These are phyloP conservation scores for Mrakia frigida DNA, from an alignment of 768 basidiomycete species.

Conservation along the genomic window DNA sequence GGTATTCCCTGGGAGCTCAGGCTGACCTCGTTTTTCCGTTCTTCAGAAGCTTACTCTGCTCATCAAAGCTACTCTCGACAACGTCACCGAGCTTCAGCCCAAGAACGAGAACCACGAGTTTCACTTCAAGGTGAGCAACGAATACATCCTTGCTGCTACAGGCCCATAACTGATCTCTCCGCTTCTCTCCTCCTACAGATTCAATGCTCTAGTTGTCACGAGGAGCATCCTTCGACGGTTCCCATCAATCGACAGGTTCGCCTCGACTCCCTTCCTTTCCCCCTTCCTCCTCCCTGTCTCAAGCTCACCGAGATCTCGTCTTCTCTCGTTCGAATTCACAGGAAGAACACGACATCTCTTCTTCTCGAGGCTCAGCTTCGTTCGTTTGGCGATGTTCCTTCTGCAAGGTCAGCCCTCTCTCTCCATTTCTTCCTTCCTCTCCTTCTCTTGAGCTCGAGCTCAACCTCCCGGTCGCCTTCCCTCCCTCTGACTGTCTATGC, in stretches of 20 bases:
- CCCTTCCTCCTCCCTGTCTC: not conserved
- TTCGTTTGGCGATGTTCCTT: slow-evolving; percentile 33
- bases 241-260: slow-evolving; percentile 30
- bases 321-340: not conserved
- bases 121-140: slow-evolving; percentile 14
- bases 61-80: slow-evolving; percentile 31
- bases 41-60: slow-evolving; percentile 32
- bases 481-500: not conserved
- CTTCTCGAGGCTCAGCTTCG: slow-evolving; percentile 19
- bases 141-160: too few species aligned
- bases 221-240: slow-evolving; percentile 22
- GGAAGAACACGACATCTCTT: slow-evolving; percentile 29
- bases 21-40: not conserved
- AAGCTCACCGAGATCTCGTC: not conserved
- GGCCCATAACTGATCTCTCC: not conserved
- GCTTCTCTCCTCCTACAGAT: not conserved
- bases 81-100: slow-evolving; percentile 27
- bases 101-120: slow-evolving; percentile 29
- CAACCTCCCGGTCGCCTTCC: not conserved
- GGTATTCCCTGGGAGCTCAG: too few species aligned
- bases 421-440: not conserved
- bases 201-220: slow-evolving; percentile 30
- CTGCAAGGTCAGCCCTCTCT: slow-evolving; percentile 29
- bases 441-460: not conserved
- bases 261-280: not conserved